phyloP scores from a whole-genome alignment of 805 yeast species.

The Lipomyces japonicus region DNA sequence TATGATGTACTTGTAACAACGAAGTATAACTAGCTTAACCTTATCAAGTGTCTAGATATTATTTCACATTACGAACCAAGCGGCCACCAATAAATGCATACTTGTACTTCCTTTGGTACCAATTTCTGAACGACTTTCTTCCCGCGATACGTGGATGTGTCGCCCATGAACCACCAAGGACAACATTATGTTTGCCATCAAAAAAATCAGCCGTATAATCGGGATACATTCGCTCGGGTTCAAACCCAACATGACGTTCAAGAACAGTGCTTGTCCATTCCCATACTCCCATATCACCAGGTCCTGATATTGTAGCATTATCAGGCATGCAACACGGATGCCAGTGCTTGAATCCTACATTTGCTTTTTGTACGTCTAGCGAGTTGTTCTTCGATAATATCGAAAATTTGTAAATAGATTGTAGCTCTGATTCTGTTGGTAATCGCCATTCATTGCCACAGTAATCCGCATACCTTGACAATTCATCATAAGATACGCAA shows the following conservation, averaged over 20 bases:
- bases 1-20: no score
- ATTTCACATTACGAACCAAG: conserved; percentile 17
- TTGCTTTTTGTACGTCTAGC: conserved; percentile 13
- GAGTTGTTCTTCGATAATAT: not conserved
- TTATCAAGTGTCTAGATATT: no score
- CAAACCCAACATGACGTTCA: conserved; percentile 17
- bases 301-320: conserved; percentile 11
- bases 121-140: conserved; percentile 28
- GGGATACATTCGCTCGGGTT: conserved; percentile 23
- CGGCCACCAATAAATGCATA: conserved; percentile 30
- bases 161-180: conserved; percentile 32
- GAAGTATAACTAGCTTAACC: no score
- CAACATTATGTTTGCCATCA: conserved; percentile 31
- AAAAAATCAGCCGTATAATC: conserved; percentile 31
- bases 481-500: conserved; percentile 25
- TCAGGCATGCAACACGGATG: conserved; percentile 17
- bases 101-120: conserved; percentile 29
- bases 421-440: conserved; percentile 27
- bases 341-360: conserved; percentile 29
- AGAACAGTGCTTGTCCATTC: conserved; percentile 30
- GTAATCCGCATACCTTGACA: conserved; percentile 15
- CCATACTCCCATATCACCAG: conserved; percentile 29
- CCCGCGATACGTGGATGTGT: conserved; percentile 25
- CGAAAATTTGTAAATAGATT: conserved; percentile 20
- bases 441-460: conserved; percentile 25